These are phyloP conservation scores for Cyberlindnera suaveolens DNA, from an alignment of 805 yeast genomes.

Conservation along the genomic window DNA sequence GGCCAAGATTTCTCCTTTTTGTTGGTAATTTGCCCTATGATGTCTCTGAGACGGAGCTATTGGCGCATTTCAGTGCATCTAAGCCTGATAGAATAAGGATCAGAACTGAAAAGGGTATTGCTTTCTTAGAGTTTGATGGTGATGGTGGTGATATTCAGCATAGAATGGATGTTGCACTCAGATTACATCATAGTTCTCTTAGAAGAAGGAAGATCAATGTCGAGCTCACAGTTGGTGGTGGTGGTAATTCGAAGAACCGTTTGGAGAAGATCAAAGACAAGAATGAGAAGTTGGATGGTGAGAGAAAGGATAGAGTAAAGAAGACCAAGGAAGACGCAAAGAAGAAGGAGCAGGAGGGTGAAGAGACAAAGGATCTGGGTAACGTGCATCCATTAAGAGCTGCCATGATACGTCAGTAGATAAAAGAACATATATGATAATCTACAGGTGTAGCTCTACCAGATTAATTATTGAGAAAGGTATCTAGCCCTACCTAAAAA, in stretches of 20 bases:
- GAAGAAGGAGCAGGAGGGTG: constrained; percentile 11
- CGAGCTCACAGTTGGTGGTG: constrained; percentile 97
- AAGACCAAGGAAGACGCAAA: constrained; percentile 38
- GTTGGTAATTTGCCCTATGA: constrained; percentile 87
- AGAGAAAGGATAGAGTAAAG: constrained; percentile 52
- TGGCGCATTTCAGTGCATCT: constrained; percentile 64
- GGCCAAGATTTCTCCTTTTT: constrained; percentile 73
- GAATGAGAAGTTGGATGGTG: constrained; percentile 68
- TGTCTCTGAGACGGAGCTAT: constrained; percentile 53
- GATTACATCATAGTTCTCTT: constrained; percentile 72
- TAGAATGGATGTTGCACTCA: constrained; percentile 77
- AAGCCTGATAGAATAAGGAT: constrained; percentile 73
- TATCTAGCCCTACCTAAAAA: neutral
- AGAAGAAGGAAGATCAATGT: constrained; percentile 81
- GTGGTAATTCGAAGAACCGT: constrained; percentile 76
- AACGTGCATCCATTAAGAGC: constrained; percentile 64
- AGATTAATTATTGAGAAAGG: neutral
- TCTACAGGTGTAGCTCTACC: neutral
- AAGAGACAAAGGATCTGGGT: constrained; percentile 9
- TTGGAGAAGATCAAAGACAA: constrained; percentile 68
- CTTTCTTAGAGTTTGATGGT: constrained; percentile 77
- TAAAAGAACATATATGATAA: neutral
- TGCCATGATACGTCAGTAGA: constrained; percentile 7
- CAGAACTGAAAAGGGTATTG: constrained; percentile 84
- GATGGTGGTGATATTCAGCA: constrained; percentile 54